Evolutionary conservation across 2,329 filamentous ascomycete genomes (phyloP), one percentile per base, ranked within the genome.

Genomic region (Colletotrichum endophyticum): DNA sequence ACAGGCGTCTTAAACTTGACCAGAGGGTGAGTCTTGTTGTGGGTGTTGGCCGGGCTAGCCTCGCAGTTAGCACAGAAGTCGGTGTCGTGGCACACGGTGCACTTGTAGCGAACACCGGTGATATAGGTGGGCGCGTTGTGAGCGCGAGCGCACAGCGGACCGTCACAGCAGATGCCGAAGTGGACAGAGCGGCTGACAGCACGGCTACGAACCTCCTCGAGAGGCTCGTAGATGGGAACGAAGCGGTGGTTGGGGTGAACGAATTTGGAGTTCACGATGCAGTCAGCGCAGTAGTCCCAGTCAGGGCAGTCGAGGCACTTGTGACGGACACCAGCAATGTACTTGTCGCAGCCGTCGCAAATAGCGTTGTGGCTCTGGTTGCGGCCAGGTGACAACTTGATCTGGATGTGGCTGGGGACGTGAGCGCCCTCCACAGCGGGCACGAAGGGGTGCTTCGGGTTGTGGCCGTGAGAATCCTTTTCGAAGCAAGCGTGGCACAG

Each of bases 241-340:
- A 99, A 99, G 79, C 96, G 94, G 85, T 99, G 97, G 72, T 91
- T 90, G 22, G 95, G 92, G 84, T 99, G 98, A 66, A 91, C 92
- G 80, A 92, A 89, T 76, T 86, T 85, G 61, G 95, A 94, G 79
- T 90, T 91, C 80, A 89, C 86, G 75, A 95, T 85, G 85, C 98
- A 99, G 11, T 91, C 88, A 28, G 91, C 90, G 88, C 97, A 99
- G 87, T 95, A 99, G 82, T 99, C 97, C 94, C 95, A 99, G 85
- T 99, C 97, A 59, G 98, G 97, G 88, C 97, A 99, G 84, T 95
- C 94, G 79, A 99, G 89, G 85, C 97, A 99, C 90, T 99, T 99
- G 91, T 99, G 94, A 80, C 97, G 96, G 73, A 98, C 90, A 80
- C 97, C 98, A 80, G 91, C 89, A 81, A 99, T 97, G 84, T 92